phyloP scores from a whole-genome alignment of 345 rosid genomes.

The Noccaea caerulescens region DNA sequence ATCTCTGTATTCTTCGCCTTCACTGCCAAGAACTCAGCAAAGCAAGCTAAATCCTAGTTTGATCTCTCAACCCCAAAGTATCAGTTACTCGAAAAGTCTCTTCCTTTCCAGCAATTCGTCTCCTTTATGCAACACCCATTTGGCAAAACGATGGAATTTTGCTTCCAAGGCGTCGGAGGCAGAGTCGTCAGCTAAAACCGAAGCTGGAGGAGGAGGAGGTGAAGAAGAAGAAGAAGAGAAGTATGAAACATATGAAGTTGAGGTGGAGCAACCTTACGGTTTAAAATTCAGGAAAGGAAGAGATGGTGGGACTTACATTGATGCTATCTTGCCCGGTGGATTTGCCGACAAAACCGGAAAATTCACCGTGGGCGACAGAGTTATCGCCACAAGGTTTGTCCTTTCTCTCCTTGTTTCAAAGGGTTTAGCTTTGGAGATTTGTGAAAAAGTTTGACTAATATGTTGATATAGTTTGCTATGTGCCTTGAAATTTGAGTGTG shows the following conservation, averaged over 20 bases:
- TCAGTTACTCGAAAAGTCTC: conserved; percentile 34
- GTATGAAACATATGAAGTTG: conserved; percentile 85
- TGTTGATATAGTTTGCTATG: not conserved
- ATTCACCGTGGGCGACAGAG: conserved; percentile 89
- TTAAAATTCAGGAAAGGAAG: conserved; percentile 83
- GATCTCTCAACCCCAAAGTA: conserved; percentile 41
- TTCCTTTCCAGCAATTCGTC: conserved; percentile 42
- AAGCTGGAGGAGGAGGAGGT: conserved; percentile 47
- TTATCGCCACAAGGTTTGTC: conserved; percentile 86
- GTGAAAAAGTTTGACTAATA: not conserved
- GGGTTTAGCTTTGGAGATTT: conserved; percentile 4
- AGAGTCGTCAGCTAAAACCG: conserved; percentile 51
- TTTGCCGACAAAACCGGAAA: conserved; percentile 74
- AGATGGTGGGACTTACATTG: conserved; percentile 93
- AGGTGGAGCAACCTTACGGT: conserved; percentile 82
- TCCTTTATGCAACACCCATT: conserved; percentile 48
- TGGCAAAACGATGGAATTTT: conserved; percentile 45
- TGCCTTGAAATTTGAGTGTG: conserved; percentile 45
- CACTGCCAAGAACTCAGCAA: conserved; percentile 52
- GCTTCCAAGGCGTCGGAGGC: conserved; percentile 66
- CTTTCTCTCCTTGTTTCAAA: conserved; percentile 3
- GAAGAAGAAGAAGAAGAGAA: conserved; percentile 48
- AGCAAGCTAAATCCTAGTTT: conserved; percentile 46
- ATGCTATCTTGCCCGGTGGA: conserved; percentile 83
- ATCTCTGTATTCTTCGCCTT: conserved; percentile 61